Percentiles rank a stretch among this genome's conserved stretches.
Conservation (phyloP, 2,329 filamentous ascomycete species). For the Sarocladium brachiariae region DNA sequence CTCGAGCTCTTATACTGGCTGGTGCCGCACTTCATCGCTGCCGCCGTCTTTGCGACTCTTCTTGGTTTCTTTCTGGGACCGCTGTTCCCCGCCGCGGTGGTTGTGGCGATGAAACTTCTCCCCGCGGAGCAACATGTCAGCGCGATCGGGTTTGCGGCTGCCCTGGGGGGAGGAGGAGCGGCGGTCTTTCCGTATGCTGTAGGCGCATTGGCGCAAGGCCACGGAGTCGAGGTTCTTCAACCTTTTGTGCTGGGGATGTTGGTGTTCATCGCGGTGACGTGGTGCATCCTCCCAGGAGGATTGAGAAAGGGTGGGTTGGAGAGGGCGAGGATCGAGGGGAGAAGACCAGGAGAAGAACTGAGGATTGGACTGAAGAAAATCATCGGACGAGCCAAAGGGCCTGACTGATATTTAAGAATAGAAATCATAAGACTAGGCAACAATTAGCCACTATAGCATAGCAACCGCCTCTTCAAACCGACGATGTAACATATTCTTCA, state of each 20-base stretch:
- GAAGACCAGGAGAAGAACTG: constrained; percentile 1
- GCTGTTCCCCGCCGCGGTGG: constrained; percentile 65
- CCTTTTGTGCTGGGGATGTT: constrained; percentile 48
- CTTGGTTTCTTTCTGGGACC: constrained; percentile 77
- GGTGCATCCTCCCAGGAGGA: constrained; percentile 35
- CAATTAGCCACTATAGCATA: too few relatives aligned
- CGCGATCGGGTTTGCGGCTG: constrained; percentile 70
- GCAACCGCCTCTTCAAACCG: too few relatives aligned
- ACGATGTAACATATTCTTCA: too few relatives aligned
- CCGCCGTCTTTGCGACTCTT: constrained; percentile 62
- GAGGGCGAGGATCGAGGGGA: constrained; percentile 10
- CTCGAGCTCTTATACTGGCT: constrained; percentile 75
- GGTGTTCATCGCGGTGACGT: constrained; percentile 35
- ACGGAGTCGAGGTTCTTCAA: constrained; percentile 49
- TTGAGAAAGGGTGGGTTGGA: constrained; percentile 13
- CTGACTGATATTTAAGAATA: too few relatives aligned
- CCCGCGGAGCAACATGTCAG: constrained; percentile 69
- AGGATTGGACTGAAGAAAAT: background rate
- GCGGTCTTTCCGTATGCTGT: constrained; percentile 61
- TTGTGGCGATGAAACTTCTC: constrained; percentile 61
- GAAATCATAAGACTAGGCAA: too few relatives aligned
- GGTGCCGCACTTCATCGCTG: constrained; percentile 69
- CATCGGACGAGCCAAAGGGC: too few relatives aligned
- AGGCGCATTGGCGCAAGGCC: constrained; percentile 55
- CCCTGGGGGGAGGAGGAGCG: constrained; percentile 67